phyloP scores from a whole-genome alignment of 257 asterid genomes.

The Rehmannia glutinosa region DNA sequence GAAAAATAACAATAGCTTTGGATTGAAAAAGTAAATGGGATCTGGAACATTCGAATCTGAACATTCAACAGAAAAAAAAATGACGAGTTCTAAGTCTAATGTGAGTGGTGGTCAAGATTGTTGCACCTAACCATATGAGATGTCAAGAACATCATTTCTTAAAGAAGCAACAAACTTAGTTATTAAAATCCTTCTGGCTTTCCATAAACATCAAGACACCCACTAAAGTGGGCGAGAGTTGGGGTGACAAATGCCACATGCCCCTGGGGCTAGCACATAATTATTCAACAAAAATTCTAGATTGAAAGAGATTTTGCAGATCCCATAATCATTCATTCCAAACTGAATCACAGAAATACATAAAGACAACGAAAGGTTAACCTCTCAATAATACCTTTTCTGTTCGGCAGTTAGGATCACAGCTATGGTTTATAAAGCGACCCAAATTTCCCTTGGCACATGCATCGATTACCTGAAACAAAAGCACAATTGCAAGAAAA shows the following conservation, averaged over 20 bases:
- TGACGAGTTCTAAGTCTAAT: background rate
- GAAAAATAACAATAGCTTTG: background rate
- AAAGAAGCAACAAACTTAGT: constrained; percentile 1
- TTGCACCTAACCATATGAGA: background rate
- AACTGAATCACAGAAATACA: constrained; percentile 6
- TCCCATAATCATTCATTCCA: background rate
- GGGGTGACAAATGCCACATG: background rate
- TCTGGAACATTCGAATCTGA: background rate
- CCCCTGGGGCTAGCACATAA: constrained; percentile 4
- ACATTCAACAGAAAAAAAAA: background rate
- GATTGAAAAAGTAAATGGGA: background rate
- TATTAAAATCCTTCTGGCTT: background rate
- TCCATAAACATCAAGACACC: background rate
- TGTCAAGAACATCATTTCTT: background rate
- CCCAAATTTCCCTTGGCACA: constrained; percentile 93
- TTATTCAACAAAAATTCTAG: background rate
- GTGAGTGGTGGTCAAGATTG: background rate
- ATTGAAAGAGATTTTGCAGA: constrained; percentile 3
- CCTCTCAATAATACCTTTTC: constrained; percentile 62
- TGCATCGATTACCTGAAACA: constrained; percentile 85
- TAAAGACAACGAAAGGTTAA: constrained; percentile 12
- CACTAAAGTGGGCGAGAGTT: background rate
- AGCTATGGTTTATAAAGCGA: constrained; percentile 87
- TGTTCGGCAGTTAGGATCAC: constrained; percentile 94
- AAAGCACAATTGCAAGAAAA: constrained; percentile 15